Base-by-base conservation (phyloP, 345 rosid genomes). In the Orychophragmus violaceus region DNA sequence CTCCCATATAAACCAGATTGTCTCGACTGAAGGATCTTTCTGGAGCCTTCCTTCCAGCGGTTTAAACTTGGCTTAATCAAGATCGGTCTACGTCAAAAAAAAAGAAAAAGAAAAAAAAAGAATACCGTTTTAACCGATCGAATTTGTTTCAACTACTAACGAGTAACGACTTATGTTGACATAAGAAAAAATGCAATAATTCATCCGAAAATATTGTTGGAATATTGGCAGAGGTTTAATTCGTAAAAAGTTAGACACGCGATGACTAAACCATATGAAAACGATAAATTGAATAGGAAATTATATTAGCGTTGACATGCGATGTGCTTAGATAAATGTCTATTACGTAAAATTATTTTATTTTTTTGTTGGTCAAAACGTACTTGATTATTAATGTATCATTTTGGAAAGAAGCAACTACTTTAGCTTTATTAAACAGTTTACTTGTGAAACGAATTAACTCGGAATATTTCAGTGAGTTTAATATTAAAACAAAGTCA, bases 301-400 rank as follows among this genome's bases (percentile, higher is more conserved):
- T 44, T 7, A 67, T 19, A 41, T 11, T 10, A 45, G 56, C 65
- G 50, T 59, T 48, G 58, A 59, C 59, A 49, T 59, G 29, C 50
- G 49, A 45, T 68, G 29, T 44, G 58, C 45, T 21, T 14, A n/a
- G 4, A 4, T 48, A 48, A 11, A 18, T 32, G 48, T 45, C 2
- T 16, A 32, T 12, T 9, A 30, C 50, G 44, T 16, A 42, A 41
- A 39, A 39, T 24, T 2, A 29, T 9, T 3, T 46, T 4, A 13
- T 19, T 21, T 2, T 32, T 46, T 46, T 46, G 13, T 19, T 10
- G 52, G 52, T 46, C 3, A 46, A 45, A 46, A 46, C 52, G 27
- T 44, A 7, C n/a, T 42, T 18, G 7, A 41, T 8, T 46, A 13
- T 19, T 6, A 13, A 62, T 21, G 32, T 52, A 14, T 25, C 27